Evolutionary conservation across 1,139 yeast species (phyloP).

Genomic region (Petasospora fabianii): DNA sequence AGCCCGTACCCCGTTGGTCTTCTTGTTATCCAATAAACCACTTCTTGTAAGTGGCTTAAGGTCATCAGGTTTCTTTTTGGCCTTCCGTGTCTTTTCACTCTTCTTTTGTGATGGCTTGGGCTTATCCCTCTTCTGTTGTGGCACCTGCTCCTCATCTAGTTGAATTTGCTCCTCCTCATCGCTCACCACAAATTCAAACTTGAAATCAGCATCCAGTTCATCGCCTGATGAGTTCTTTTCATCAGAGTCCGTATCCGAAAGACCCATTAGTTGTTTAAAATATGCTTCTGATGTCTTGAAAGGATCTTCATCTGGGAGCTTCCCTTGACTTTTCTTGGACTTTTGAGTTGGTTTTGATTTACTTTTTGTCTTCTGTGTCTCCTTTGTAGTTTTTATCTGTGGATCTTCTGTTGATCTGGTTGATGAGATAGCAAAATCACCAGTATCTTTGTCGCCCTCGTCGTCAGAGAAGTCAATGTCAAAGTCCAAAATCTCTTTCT

Average conservation of each 20-base stretch:
- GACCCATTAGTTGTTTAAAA: constrained; percentile 8
- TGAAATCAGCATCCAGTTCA: constrained; percentile 1
- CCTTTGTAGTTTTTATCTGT: no score
- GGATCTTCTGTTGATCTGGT: no score
- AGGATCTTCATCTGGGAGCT: no score
- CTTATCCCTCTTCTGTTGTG: not conserved
- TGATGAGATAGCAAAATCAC: not conserved
- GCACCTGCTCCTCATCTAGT: constrained; percentile 8
- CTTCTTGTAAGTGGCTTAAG: constrained; percentile 8
- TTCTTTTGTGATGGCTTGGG: not conserved
- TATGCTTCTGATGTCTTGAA: constrained; percentile 3
- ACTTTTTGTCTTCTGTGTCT: no score
- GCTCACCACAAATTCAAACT: constrained; percentile 10
- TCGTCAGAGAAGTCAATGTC: constrained; percentile 19
- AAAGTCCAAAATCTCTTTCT: constrained; percentile 21
- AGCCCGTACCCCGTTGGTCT: not conserved
- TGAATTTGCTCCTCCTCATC: constrained; percentile 18
- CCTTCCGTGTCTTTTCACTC: not conserved
- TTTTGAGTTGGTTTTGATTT: not conserved
- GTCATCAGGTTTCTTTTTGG: not conserved
- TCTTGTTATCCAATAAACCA: constrained; percentile 2
- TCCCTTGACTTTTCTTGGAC: no score
- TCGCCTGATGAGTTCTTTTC: not conserved
- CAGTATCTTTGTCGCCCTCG: constrained; percentile 6
- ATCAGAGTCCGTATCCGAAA: constrained; percentile 6